Base-by-base conservation (phyloP, 495 filamentous ascomycete species). In the Penicillium ochrochloron region DNA sequence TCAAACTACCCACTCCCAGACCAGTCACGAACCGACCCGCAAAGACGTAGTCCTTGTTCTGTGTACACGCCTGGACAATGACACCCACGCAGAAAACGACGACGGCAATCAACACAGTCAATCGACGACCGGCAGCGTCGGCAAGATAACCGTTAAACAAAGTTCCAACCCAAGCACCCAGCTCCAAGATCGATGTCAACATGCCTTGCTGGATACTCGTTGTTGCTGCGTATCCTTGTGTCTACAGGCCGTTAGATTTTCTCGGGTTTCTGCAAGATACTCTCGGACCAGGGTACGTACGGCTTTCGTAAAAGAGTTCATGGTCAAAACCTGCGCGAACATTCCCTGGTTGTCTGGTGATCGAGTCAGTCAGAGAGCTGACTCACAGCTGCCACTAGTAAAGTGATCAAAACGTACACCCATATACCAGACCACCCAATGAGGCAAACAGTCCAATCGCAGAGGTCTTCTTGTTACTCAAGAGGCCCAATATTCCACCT, bases 11-110 rank as follows among this genome's bases (percentile, higher is more conserved):
- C 19, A 78, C 74, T 42, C 74, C 74, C 62, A 75, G 64, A 80
- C 82, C 83, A 21, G 91, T 92, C 56, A 95, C 79, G 68, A 61
- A 61, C 12, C 59, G 59, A 21, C 59, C 59, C 0, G 42, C 59
- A 19, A 54, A 31, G 11, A 61, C 39, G 19, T 61, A 61, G 59
- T 25, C 31, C 6, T 31, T 25, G 11, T 21, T 33, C 27, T 52
- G 27, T 4, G 59, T 50, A 34, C n/a, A 31, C 17, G 59, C 59
- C 48, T 61, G 59, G 7, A 61, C 59, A 23, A 61, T 61, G 5
- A 61, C 59, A 35, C 59, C 59, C 3, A 61, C 27, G 14, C 31
- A n/a, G 29, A 61, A 61, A 17, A 61, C 46, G 23, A 29, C 25
- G 9, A 61, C 59, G 0, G 42, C 59, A 23, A 50, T 9, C 3